Base-by-base conservation (phyloP, 2,329 filamentous ascomycete species). In the Hypoxylon sp. region DNA sequence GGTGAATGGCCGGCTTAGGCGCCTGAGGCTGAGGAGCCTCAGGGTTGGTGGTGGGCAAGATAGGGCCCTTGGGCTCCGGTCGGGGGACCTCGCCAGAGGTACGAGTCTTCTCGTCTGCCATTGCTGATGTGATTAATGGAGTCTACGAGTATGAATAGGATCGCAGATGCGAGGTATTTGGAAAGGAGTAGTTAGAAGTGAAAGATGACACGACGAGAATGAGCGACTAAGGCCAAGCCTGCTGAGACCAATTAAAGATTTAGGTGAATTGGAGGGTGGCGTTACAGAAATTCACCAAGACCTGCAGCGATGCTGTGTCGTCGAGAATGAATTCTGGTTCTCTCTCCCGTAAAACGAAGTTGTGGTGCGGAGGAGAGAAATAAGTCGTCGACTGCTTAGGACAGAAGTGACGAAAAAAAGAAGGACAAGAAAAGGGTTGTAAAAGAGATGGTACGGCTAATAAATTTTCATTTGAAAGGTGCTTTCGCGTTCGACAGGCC, bases 1-100 rank as follows among this genome's bases (percentile, higher is more conserved):
- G 91, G 79, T 95, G 94, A 74, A 97, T 84, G 46, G 87, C 78
- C 42, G 88, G 76, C 81, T 91, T 90, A 63, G 90, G 80, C 59
- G 89, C 84, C 77, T 91, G 87, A 65, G 87, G 77, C 86, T 94
- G 95, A 80, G 94, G 90, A 61, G 85, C 83, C 24, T 89, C 87
- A 24, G 91, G 92, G 80, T 95, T 97, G 80, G 93, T 88, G 10
- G 91, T 94, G 31, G 94, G 94, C 78, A 98, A 86, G 65, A 94
- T 85, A 47, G 85, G 88, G 76, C 82, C 82, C 73, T 83, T 84
- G 71, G 84, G 81, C 71, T 90, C 87, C 59, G 81, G 76, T 80
- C 91, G 88, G 63, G 88, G 84, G 75, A 87, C 84, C 81, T 97
- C 94, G 81, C 92, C 92, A 51, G 94, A 97, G 76, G 90, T 86